phyloP scores from a whole-genome alignment of 371 early-diverging fungal species.

The Globomyces sp. region DNA sequence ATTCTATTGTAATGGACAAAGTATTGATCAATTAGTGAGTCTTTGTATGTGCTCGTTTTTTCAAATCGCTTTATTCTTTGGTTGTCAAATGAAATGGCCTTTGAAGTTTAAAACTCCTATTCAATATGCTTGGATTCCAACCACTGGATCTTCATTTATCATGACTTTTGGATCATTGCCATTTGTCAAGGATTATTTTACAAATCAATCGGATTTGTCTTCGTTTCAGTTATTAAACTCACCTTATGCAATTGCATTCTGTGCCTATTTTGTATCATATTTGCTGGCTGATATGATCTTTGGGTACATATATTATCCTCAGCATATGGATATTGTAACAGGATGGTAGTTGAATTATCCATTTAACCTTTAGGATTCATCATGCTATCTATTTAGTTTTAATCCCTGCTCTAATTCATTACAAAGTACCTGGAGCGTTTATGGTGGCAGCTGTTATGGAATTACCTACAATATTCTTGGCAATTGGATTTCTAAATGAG shows the following conservation, averaged over 20 bases:
- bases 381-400: conserved; percentile 40
- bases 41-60: too few relatives aligned
- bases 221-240: conserved; percentile 21
- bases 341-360: conserved; percentile 27
- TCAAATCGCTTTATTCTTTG: too few relatives aligned
- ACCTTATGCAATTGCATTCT: conserved; percentile 21
- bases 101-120: background rate
- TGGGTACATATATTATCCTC: conserved; percentile 40
- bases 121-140: conserved; percentile 40
- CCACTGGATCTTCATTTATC: conserved; percentile 38
- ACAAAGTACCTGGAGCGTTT: conserved; percentile 42
- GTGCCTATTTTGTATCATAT: conserved; percentile 40
- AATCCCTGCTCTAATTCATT: conserved; percentile 22
- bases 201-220: conserved; percentile 20
- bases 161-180: conserved; percentile 39
- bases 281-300: conserved; percentile 42
- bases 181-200: conserved; percentile 26
- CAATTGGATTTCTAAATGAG: conserved; percentile 40
- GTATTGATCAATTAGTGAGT: too few relatives aligned
- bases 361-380: conserved; percentile 37
- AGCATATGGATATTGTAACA: conserved; percentile 38
- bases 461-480: conserved; percentile 47
- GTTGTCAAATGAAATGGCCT: too few relatives aligned
- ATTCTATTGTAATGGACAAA: too few relatives aligned
- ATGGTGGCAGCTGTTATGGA: conserved; percentile 44